Conservation (phyloP, 768 basidiomycete genomes). For the Amanita rubescens region DNA sequence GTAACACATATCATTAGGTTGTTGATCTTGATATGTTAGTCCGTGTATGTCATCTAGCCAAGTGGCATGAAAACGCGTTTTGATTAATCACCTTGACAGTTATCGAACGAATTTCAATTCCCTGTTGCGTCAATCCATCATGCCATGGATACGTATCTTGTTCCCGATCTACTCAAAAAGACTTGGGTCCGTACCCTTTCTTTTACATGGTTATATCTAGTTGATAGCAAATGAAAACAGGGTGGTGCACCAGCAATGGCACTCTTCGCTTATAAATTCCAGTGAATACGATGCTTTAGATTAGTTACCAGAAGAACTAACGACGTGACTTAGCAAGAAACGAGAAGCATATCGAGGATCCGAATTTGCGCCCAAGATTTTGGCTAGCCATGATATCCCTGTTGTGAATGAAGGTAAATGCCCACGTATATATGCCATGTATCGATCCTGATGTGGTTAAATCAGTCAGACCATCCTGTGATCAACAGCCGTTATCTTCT, state of each 20-base stretch:
- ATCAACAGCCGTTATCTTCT: slow-evolving; percentile 59
- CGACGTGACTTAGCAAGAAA: slow-evolving; percentile 26
- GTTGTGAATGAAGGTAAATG: slow-evolving; percentile 66
- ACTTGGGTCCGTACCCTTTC: slow-evolving; percentile 42
- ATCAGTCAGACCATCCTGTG: slow-evolving; percentile 50
- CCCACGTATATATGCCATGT: neutral
- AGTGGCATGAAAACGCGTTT: neutral
- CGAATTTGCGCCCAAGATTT: slow-evolving; percentile 62
- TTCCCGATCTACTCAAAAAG: slow-evolving; percentile 67
- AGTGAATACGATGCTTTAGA: slow-evolving; percentile 19
- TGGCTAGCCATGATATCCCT: slow-evolving; percentile 56
- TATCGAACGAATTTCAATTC: slow-evolving; percentile 80
- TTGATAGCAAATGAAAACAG: slow-evolving; percentile 13
- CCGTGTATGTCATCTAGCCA: slow-evolving; percentile 33
- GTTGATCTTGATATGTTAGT: slow-evolving; percentile 64
- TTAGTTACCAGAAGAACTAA: neutral
- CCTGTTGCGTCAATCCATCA: slow-evolving; percentile 72
- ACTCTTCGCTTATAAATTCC: slow-evolving; percentile 59
- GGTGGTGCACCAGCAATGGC: slow-evolving; percentile 59
- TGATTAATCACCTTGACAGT: slow-evolving; percentile 22
- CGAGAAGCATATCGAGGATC: slow-evolving; percentile 61
- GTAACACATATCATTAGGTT: slow-evolving; percentile 27
- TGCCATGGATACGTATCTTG: slow-evolving; percentile 74
- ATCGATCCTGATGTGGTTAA: neutral
- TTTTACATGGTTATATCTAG: neutral